Conservation (phyloP, 129 eudicot species). For the Flaveria ramosissima region DNA sequence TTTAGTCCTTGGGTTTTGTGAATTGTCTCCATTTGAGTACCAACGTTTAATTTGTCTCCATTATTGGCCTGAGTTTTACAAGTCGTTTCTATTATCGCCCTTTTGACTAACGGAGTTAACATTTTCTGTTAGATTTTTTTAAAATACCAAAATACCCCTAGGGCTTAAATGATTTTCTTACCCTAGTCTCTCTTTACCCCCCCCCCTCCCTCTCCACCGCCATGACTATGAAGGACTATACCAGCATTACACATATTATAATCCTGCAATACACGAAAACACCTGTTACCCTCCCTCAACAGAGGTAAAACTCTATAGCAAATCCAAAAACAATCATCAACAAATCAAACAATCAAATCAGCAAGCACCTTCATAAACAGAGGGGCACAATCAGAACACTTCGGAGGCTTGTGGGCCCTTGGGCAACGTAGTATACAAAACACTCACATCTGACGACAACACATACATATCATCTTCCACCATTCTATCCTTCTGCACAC, state of each 20-base stretch:
- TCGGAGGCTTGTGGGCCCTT: constrained; percentile 85
- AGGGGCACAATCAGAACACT: constrained; percentile 90
- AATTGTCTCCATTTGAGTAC: too few species aligned
- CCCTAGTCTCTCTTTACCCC: too few species aligned
- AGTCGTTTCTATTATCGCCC: too few species aligned
- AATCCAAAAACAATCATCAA: not conserved
- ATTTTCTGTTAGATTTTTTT: too few species aligned
- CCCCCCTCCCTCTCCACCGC: constrained; percentile 38
- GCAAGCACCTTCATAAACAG: constrained; percentile 77
- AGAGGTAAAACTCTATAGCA: constrained; percentile 9
- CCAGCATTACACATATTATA: constrained; percentile 95
- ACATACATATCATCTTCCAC: constrained; percentile 91
- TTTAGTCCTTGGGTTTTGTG: too few species aligned
- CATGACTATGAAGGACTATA: constrained; percentile 97
- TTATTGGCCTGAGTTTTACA: too few species aligned
- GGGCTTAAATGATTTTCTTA: too few species aligned
- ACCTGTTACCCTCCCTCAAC: not conserved
- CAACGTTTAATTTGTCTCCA: too few species aligned
- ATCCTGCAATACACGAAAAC: constrained; percentile 50
- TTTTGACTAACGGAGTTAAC: too few species aligned
- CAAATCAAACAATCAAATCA: constrained; percentile 2
- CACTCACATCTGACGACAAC: constrained; percentile 62
- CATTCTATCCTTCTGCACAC: too few species aligned
- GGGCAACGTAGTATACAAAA: too few species aligned
- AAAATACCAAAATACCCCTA: too few species aligned